Base-by-base conservation (phyloP, 805 yeast species). In the Maudiozyma pseudohumilis region DNA sequence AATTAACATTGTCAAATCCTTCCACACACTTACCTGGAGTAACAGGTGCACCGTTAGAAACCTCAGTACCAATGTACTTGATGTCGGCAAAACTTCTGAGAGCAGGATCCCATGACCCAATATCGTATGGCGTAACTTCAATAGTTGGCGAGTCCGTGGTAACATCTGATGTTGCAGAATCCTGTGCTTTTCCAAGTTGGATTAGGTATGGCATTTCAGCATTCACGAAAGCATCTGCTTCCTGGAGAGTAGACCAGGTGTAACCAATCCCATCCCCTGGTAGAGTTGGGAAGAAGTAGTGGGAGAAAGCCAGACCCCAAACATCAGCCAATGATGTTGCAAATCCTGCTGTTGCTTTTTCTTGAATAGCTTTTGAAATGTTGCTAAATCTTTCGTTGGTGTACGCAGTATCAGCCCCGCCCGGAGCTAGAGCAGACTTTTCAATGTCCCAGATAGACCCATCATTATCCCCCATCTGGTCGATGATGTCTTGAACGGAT, bases 71-170 rank as follows among this genome's bases (percentile, higher is more conserved):
- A 34, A 83, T 56, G 53, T 80, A 85, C 56, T 75, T 70, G 31
- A 75, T 59, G 42, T 80, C 77, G 10, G 77, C 66, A 59, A 86
- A 85, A 3, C 80, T 62, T 39, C 70, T 65, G 38, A 83, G 59
- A 1, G 80, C 64, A 11, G 85, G 81, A 53, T 87, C 96, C 94
- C 94, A 86, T 3, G 94, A 77, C 10, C 96, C 96, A 50, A 86
- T 60, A 53, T 80, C 83, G 49, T 64, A 78, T 12, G 94, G 87
- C 35, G 68, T 70, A 46, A 74, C 56, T 46, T 76, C 75, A 44
- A 77, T 72, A 38, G 68, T 69, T 1, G 95, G 83, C 8, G 94
- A 77, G 63, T 83, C 85, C 23, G 60, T 53, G 42, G 70, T 67
- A 35, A 81, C 62, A 34, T 80, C 66, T 3, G 41, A 34, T 3